Conservation (phyloP, 495 filamentous ascomycete genomes). For the Penicillium silybi region DNA sequence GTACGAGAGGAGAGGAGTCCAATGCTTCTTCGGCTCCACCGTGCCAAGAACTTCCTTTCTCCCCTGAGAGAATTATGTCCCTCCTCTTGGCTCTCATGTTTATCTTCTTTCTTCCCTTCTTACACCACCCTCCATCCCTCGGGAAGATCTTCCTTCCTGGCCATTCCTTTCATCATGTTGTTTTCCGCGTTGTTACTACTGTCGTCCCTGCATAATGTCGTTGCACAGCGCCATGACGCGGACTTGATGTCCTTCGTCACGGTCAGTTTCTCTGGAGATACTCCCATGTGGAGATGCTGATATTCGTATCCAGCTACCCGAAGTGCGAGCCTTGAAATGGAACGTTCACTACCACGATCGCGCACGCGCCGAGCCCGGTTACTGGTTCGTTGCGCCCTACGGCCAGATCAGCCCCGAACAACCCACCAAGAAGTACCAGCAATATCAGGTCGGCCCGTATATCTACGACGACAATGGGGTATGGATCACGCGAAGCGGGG, state of each 20-base stretch:
- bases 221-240: slow-evolving; percentile 29
- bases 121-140: not conserved
- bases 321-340: slow-evolving; percentile 31
- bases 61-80: too few species aligned
- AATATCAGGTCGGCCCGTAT: slow-evolving; percentile 42
- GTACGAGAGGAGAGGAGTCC: slow-evolving; percentile 4
- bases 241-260: slow-evolving; percentile 42
- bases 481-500: not conserved
- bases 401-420: slow-evolving; percentile 24
- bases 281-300: not conserved
- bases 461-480: slow-evolving; percentile 42
- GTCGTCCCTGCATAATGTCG: slow-evolving; percentile 20
- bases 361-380: slow-evolving; percentile 28
- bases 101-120: not conserved
- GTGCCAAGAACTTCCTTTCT: slow-evolving; percentile 15
- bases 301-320: slow-evolving; percentile 21
- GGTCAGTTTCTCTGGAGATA: slow-evolving; percentile 14
- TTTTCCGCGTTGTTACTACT: slow-evolving; percentile 27
- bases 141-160: slow-evolving; percentile 28
- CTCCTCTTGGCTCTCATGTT: slow-evolving; percentile 1
- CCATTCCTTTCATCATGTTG: slow-evolving; percentile 32
- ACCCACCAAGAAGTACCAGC: slow-evolving; percentile 29
- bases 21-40: slow-evolving; percentile 12
- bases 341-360: slow-evolving; percentile 23
- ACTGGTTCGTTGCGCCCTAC: slow-evolving; percentile 45